These are phyloP conservation scores for Blastocystis sp. DNA, from an alignment of 352 stramenopile genomes.

Conservation along the genomic window DNA sequence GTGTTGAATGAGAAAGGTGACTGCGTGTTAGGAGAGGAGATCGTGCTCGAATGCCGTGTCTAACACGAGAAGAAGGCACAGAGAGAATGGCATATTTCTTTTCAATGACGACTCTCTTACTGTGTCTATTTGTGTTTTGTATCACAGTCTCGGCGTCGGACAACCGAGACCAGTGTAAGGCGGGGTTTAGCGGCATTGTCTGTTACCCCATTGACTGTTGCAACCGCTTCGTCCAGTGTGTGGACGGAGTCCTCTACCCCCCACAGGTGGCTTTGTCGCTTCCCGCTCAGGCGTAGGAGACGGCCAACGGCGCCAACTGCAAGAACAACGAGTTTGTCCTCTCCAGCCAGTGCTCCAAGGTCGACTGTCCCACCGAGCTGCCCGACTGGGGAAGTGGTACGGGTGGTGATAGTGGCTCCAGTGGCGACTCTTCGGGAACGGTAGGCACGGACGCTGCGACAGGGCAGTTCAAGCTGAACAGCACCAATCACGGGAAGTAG, in stretches of 20 bases:
- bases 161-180: slow-evolving; percentile 46
- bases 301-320: slow-evolving; percentile 32
- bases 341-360: neutral
- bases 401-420: neutral
- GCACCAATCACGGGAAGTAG: slow-evolving; percentile 47
- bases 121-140: neutral
- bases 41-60: no score
- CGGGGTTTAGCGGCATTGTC: slow-evolving; percentile 41
- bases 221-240: slow-evolving; percentile 55
- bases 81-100: no score
- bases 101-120: neutral
- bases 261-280: slow-evolving; percentile 4
- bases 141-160: neutral
- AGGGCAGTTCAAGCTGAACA: slow-evolving; percentile 15
- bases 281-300: neutral
- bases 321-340: slow-evolving; percentile 44
- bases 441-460: slow-evolving; percentile 8
- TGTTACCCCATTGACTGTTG: slow-evolving; percentile 66
- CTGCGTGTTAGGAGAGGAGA: no score
- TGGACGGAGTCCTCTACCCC: slow-evolving; percentile 50
- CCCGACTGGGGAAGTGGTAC: slow-evolving; percentile 55
- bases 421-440: neutral
- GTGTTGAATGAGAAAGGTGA: neutral
- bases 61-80: no score
- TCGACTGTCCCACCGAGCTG: slow-evolving; percentile 43